Conservation (phyloP, 2,329 filamentous ascomycete species). For the Corinectria fuckeliana region DNA sequence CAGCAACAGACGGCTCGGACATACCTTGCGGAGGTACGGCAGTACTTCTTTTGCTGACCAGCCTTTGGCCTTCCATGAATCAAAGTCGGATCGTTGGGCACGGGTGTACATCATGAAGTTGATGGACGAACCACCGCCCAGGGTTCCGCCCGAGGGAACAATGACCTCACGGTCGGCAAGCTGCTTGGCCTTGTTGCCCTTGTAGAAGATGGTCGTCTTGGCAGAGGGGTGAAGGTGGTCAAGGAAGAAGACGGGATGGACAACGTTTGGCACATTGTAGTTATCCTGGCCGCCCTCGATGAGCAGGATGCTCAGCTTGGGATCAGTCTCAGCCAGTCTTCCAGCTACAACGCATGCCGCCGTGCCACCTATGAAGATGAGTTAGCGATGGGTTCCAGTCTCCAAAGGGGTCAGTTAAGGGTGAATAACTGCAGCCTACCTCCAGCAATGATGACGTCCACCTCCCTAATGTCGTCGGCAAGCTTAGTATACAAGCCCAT, state of each 20-base stretch:
- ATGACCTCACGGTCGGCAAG: slow-evolving; percentile 34
- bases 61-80: slow-evolving; percentile 44
- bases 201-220: slow-evolving; percentile 37
- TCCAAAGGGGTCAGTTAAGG: not conserved
- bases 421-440: slow-evolving; percentile 4
- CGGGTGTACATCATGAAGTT: slow-evolving; percentile 45
- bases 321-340: slow-evolving; percentile 39
- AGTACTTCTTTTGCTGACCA: slow-evolving; percentile 43
- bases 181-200: slow-evolving; percentile 32
- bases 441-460: slow-evolving; percentile 34
- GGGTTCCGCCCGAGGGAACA: slow-evolving; percentile 37
- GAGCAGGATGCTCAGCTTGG: slow-evolving; percentile 39
- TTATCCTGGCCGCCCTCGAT: slow-evolving; percentile 43
- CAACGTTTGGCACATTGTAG: slow-evolving; percentile 35
- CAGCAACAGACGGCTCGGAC: fast-evolving
- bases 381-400: not conserved
- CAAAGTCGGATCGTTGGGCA: slow-evolving; percentile 41
- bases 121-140: slow-evolving; percentile 43
- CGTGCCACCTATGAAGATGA: slow-evolving; percentile 38
- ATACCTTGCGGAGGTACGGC: slow-evolving; percentile 43
- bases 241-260: slow-evolving; percentile 38
- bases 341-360: slow-evolving; percentile 41
- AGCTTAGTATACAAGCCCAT: slow-evolving; percentile 11
- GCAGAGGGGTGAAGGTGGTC: slow-evolving; percentile 31
- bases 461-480: slow-evolving; percentile 10